These are phyloP conservation scores for Brassica nigra DNA, from an alignment of 345 rosid genomes.

Conservation along the genomic window DNA sequence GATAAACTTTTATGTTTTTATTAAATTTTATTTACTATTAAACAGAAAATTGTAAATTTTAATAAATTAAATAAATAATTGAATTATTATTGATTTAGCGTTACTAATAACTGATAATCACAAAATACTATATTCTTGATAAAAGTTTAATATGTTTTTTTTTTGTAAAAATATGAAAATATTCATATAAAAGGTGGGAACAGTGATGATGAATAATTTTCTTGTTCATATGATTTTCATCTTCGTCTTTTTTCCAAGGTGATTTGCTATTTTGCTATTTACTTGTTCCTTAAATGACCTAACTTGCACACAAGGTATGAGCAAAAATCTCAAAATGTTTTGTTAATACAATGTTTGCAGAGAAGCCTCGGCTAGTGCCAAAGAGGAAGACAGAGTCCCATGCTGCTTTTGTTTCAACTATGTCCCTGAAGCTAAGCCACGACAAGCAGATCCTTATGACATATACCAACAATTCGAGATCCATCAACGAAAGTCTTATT, in stretches of 20 bases:
- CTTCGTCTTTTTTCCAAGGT: background rate
- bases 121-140: background rate
- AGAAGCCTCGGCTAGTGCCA: slow-evolving; percentile 43
- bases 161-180: background rate
- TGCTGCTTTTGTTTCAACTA: slow-evolving; percentile 15
- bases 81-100: background rate
- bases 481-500: background rate
- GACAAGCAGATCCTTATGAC: slow-evolving; percentile 42
- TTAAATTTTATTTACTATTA: background rate
- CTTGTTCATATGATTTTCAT: background rate
- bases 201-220: background rate
- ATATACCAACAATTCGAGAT: slow-evolving; percentile 23
- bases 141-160: background rate
- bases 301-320: background rate
- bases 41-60: background rate
- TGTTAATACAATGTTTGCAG: slow-evolving; percentile 35
- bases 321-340: background rate
- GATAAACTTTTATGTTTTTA: background rate
- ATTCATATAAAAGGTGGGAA: background rate
- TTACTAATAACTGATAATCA: background rate
- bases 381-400: slow-evolving; percentile 37
- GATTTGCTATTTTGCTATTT: background rate
- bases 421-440: slow-evolving; percentile 43
- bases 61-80: background rate
- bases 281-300: background rate